Base-by-base conservation (phyloP, 1,139 yeast species). In the Diutina scorzettiae region DNA sequence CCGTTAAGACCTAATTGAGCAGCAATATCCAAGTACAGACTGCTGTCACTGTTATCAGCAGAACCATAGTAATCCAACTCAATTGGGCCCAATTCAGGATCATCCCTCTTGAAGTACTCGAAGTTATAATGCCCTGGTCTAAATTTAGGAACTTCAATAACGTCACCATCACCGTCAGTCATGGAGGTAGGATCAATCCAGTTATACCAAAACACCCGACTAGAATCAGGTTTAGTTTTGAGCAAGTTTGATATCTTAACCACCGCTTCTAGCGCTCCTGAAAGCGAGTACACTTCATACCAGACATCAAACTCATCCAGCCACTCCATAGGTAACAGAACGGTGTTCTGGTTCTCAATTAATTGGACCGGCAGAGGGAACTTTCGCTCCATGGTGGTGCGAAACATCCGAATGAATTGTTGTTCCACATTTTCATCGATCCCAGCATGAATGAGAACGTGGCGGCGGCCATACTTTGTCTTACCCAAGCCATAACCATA, bases 171-270 rank as follows among this genome's bases (percentile, higher is more conserved):
- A 8, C 28, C 39, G 17, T 34, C 39, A 14, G 28, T 21, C 39
- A 34, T 34, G 28, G 39, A 21, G 16, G 21, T 6, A n/a, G 39
- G 39, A n/a, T 34, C 19, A 12, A 34, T 23, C 39, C 39, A 34
- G n/a, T n/a, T 12, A 9, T 34, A 34, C 28, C 29, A 34, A 19
- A 34, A 34, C 12, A 34, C 6, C 6, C 21, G n/a, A 4, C 20
- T 25, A 16, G 4, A 6, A 7, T 12, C 19, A 3, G 11, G 4
- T 7, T 21, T 9, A 3, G 14, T 19, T 8, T n/a, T n/a, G 16
- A 14, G 28, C 3, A 14, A 7, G 5, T 23, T 21, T 5, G 18
- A n/a, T 17, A 34, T n/a, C 5, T 21, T 34, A 7, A 34, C 29
- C 29, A 34, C 39, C 12, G 28, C 39, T 11, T 34, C 39, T 6